These are phyloP conservation scores for Hypomontagnella monticulosa DNA, from an alignment of 495 filamentous ascomycete species.

Conservation along the genomic window DNA sequence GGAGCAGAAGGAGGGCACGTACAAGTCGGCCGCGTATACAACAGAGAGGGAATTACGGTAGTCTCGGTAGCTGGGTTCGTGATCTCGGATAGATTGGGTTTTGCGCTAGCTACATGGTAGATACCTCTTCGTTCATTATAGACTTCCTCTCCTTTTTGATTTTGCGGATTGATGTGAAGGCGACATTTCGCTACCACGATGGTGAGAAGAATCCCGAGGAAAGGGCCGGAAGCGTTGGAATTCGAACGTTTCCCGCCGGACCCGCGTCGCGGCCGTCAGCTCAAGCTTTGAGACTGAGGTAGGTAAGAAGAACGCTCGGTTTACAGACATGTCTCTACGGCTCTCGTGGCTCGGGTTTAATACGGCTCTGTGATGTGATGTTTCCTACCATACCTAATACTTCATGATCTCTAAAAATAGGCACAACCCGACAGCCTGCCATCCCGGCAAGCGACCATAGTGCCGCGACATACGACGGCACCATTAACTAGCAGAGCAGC, in stretches of 20 bases:
- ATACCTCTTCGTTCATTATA: slow-evolving; percentile 10
- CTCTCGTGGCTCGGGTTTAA: too few relatives aligned
- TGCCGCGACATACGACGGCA: slow-evolving; percentile 18
- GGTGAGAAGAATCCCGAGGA: too few relatives aligned
- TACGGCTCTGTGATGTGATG: too few relatives aligned
- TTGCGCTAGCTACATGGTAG: slow-evolving; percentile 2
- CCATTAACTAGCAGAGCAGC: slow-evolving; percentile 26
- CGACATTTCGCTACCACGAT: too few relatives aligned
- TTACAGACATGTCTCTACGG: too few relatives aligned
- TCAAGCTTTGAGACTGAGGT: too few relatives aligned
- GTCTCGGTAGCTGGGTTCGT: background rate
- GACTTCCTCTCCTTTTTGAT: slow-evolving; percentile 3
- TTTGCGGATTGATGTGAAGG: too few relatives aligned
- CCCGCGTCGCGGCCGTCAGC: too few relatives aligned
- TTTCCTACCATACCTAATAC: too few relatives aligned
- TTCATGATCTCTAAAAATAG: slow-evolving; percentile 5
- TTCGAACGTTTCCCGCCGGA: too few relatives aligned
- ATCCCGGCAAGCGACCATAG: slow-evolving; percentile 20
- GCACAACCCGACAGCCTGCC: slow-evolving; percentile 12
- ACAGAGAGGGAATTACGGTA: slow-evolving; percentile 19
- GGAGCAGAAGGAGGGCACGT: slow-evolving; percentile 14
- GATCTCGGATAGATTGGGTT: background rate
- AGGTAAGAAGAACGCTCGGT: too few relatives aligned
- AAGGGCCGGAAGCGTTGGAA: too few relatives aligned
- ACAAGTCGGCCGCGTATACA: slow-evolving; percentile 20